Evolutionary conservation across 192 early-diverging fungal genomes (phyloP), one percentile per base, ranked within the genome.

Genomic region (Rhizoclosmatium globosum): DNA sequence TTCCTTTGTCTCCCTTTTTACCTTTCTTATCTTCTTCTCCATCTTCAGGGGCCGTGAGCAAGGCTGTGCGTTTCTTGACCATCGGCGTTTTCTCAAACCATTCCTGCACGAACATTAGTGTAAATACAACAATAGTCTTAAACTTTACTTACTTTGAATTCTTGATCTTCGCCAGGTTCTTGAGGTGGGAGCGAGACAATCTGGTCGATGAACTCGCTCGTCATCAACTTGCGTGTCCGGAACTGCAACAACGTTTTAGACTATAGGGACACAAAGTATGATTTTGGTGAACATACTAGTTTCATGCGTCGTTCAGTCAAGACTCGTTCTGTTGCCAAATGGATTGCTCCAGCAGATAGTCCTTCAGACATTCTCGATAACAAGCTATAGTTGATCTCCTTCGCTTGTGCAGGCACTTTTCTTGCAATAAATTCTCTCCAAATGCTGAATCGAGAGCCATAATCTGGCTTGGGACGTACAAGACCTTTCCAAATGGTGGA

Each of bases 181-280:
- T 81, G 61, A 39, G 81, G 82, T 9, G 81, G 72, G 42, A 88
- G 68, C 56, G 86, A 83, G 4, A 89, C 66, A 15, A 89, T 73
- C 50, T 89, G 84, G 47, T 89, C 86, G 23, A 87, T 77, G 48
- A 89, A 83, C 60, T 89, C 88, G 68, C 86, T 82, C n/a, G 86
- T 89, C 3, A 67, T 74, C 46, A 88, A 66, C 4, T 82, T 84
- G 1, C 82, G 58, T n/a, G 56, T 48, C 4, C 84, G 62, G 6
- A 88, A 42, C 87, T 88, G 64, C 31, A 39, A 41, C 57, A 31
- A 21, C 1, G 3, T 77, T 41, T 68, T 6, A 31, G 31, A 31
- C 31, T 31, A 38, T 38, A 15, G n/a, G 46, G 3, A 56, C 45
- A 0, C 43, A 44, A 23, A 74, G 39, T 15, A 23, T 19, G 42